phyloP scores from a whole-genome alignment of 169 alveolate species.

The Plasmodium vivax region DNA sequence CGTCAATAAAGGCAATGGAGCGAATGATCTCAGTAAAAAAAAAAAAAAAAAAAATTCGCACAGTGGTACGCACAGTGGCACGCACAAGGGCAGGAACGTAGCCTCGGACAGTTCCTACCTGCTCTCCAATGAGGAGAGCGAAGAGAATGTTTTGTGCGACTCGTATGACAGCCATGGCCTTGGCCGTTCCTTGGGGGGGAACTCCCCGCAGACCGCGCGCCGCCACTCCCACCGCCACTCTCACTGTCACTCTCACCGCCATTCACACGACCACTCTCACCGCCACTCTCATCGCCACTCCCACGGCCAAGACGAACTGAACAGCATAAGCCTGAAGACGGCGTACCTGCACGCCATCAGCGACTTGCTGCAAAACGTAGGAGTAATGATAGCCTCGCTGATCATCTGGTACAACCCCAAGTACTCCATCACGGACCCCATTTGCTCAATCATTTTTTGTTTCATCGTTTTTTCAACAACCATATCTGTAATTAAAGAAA shows the following conservation, averaged over 20 bases:
- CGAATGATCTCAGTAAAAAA: constrained; percentile 20
- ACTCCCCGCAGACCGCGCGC: constrained; percentile 58
- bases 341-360: constrained; percentile 96
- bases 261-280: constrained; percentile 43
- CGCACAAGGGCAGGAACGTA: background rate
- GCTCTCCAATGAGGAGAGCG: constrained; percentile 3
- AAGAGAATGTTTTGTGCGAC: constrained; percentile 10
- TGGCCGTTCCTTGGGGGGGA: background rate
- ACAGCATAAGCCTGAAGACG: constrained; percentile 91
- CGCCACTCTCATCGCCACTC: too few relatives aligned
- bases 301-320: constrained; percentile 72
- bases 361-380: constrained; percentile 94
- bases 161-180: background rate
- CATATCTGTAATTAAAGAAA: constrained; percentile 91
- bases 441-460: constrained; percentile 95
- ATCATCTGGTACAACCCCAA: constrained; percentile 89
- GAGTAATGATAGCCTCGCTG: constrained; percentile 94
- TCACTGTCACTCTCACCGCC: constrained; percentile 55
- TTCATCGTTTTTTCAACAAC: constrained; percentile 94
- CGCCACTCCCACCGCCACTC: constrained; percentile 31
- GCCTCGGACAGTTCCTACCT: background rate
- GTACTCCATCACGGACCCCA: constrained; percentile 94
- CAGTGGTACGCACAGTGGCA: background rate
- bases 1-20: background rate
- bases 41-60: constrained; percentile 22